Evolutionary conservation across 2,329 filamentous ascomycete genomes (phyloP).

Genomic region (Stachybotrys echinatus): DNA sequence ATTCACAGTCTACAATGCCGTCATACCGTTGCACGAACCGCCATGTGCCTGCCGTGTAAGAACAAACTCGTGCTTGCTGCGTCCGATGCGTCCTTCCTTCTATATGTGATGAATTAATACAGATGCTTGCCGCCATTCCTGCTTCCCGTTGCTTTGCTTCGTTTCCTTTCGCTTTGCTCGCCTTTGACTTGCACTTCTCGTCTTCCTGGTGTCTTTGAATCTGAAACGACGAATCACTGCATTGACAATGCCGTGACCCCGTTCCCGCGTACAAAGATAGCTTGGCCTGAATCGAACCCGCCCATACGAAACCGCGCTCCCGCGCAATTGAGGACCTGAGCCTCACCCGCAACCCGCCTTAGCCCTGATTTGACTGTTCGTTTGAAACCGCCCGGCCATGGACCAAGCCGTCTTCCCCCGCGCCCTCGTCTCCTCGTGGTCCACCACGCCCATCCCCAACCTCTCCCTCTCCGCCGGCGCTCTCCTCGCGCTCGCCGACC

Average conservation of each 20-base stretch:
- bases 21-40: not conserved
- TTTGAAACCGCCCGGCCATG: not conserved
- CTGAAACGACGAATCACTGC: not conserved
- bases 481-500: constrained; percentile 53
- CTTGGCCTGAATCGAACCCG: not conserved
- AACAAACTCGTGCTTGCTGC: too few species aligned
- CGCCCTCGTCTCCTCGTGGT: constrained; percentile 35
- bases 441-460: constrained; percentile 36
- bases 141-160: too few species aligned
- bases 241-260: not conserved
- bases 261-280: not conserved
- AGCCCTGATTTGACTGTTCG: too few species aligned
- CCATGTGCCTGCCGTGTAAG: not conserved
- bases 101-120: too few species aligned
- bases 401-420: constrained; percentile 1
- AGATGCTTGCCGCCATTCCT: too few species aligned
- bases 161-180: not conserved
- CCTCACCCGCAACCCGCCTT: too few species aligned
- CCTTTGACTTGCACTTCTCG: not conserved
- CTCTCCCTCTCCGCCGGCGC: constrained; percentile 46
- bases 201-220: not conserved
- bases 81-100: too few species aligned
- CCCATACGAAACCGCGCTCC: not conserved
- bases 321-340: not conserved
- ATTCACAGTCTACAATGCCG: not conserved